A percentile compares a stretch with the other conserved stretches of the same genome.
These are phyloP conservation scores for Sphaceloma murrayae DNA, from an alignment of 2,329 filamentous ascomycete genomes.

Conservation along the genomic window DNA sequence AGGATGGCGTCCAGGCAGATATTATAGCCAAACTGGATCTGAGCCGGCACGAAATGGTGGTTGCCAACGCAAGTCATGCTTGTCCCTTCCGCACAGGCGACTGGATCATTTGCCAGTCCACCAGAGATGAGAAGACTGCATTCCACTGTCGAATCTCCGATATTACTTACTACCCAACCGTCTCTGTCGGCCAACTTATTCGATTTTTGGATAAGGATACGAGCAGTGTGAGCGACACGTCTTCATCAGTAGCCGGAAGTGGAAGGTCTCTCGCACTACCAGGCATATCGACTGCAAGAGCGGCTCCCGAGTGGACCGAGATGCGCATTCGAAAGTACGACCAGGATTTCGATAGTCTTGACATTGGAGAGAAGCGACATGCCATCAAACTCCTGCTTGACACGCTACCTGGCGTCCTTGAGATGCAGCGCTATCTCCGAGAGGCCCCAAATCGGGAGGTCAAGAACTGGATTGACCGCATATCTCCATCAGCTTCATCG, in stretches of 20 bases:
- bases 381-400: slow-evolving; percentile 46
- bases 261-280: not conserved
- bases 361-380: slow-evolving; percentile 37
- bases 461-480: slow-evolving; percentile 46
- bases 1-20: too few relatives aligned
- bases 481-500: slow-evolving; percentile 57
- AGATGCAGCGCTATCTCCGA: slow-evolving; percentile 46
- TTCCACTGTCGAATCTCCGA: slow-evolving; percentile 44
- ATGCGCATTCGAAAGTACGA: slow-evolving; percentile 40
- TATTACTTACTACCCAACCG: slow-evolving; percentile 36
- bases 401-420: slow-evolving; percentile 50
- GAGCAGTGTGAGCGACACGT: too few relatives aligned
- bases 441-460: slow-evolving; percentile 33
- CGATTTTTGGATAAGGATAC: too few relatives aligned
- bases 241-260: too few relatives aligned
- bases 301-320: slow-evolving; percentile 22
- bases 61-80: not conserved
- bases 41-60: not conserved
- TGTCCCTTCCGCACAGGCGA: slow-evolving; percentile 39
- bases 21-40: slow-evolving; percentile 11
- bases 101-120: slow-evolving; percentile 40
- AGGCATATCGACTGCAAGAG: not conserved
- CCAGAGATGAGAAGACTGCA: slow-evolving; percentile 17
- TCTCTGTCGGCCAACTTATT: slow-evolving; percentile 30
- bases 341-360: slow-evolving; percentile 49